Conservation (phyloP, 441 rosid genomes). For the Pelargonium australe region DNA sequence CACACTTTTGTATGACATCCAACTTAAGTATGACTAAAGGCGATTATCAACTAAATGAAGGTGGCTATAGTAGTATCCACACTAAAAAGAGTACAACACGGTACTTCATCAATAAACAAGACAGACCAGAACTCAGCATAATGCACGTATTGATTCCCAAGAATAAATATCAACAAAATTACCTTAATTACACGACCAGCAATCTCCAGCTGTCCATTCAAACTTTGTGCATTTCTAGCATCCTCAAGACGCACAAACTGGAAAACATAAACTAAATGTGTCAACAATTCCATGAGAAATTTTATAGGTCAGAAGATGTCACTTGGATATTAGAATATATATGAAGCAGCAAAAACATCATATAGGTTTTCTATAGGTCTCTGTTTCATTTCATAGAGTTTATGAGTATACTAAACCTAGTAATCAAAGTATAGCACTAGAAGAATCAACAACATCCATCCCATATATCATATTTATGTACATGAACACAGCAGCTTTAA, state of each 20-base stretch:
- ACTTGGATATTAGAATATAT: background rate
- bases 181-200: slow-evolving; percentile 96
- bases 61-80: background rate
- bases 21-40: no score
- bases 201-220: slow-evolving; percentile 90
- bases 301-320: slow-evolving; percentile 1
- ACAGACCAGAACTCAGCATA: background rate
- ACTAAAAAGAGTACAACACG: background rate
- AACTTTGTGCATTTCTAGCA: slow-evolving; percentile 80
- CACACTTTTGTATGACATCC: no score
- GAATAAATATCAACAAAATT: slow-evolving; percentile 1
- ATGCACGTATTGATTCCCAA: background rate
- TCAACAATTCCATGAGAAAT: slow-evolving; percentile 1
- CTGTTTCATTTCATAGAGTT: background rate
- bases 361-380: background rate
- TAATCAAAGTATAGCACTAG: background rate
- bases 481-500: background rate
- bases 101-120: background rate
- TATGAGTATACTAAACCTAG: background rate
- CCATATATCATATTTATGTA: background rate
- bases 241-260: slow-evolving; percentile 97
- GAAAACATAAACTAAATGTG: slow-evolving; percentile 14
- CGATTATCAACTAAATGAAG: no score
- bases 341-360: background rate
- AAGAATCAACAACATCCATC: background rate